A percentile compares a stretch with the other conserved stretches of the same genome.
These are phyloP conservation scores for Angophora floribunda DNA, from an alignment of 345 rosid species.

Conservation along the genomic window DNA sequence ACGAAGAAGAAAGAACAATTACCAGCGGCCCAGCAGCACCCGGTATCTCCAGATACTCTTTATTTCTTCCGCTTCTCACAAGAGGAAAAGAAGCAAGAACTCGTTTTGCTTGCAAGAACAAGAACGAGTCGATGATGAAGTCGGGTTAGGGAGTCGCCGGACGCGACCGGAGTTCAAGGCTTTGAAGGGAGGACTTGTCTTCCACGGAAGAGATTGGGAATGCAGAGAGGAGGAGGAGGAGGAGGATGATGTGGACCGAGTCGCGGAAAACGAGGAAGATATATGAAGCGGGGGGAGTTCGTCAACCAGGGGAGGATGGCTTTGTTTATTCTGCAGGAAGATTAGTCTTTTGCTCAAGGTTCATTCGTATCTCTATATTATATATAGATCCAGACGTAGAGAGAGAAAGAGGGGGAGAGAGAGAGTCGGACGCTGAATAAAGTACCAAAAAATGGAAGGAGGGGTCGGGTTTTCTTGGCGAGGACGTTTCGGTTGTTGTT, in stretches of 20 bases:
- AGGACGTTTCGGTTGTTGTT: constrained; percentile 2
- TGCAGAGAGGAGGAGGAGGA: background rate
- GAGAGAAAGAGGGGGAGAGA: background rate
- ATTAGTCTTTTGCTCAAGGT: background rate
- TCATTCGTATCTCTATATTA: background rate
- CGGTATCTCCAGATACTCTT: background rate
- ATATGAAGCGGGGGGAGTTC: background rate
- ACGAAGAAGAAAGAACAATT: background rate
- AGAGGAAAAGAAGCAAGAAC: background rate
- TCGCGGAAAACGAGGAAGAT: background rate
- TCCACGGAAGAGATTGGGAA: background rate
- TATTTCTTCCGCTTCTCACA: background rate
- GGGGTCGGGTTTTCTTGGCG: constrained; percentile 1
- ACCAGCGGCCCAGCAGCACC: background rate
- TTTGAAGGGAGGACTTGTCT: background rate
- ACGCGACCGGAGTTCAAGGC: background rate
- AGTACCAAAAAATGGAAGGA: background rate
- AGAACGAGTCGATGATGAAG: background rate
- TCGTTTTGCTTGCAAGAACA: background rate
- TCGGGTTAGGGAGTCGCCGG: background rate
- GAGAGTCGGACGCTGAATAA: background rate
- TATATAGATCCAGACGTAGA: background rate
- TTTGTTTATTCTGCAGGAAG: background rate
- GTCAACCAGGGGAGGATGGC: background rate
- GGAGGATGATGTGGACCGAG: background rate